Base-by-base conservation (phyloP, 2,329 filamentous ascomycete genomes). In the Trichoderma citrinoviride region DNA sequence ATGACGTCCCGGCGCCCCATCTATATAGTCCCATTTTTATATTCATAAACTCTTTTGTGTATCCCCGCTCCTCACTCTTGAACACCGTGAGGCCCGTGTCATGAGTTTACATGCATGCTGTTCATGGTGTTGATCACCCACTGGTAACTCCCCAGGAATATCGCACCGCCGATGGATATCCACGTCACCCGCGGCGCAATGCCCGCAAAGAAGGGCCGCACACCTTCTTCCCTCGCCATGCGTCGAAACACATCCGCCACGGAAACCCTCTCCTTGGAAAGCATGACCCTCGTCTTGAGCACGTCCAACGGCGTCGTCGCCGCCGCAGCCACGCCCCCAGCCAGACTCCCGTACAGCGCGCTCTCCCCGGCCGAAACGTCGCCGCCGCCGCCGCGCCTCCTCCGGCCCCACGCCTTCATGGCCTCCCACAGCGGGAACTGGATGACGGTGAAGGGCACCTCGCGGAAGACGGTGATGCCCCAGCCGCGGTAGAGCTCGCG, bases 391-490 rank as follows among this genome's bases (percentile, higher is more conserved):
- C 67, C 67, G 40, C 73, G 73, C 54, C 81, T 76, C 46, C 79
- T 71, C 49, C 83, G 77, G 6, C 87, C 82, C 84, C 86, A 91
- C 47, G 82, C 82, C 83, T 97, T 98, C 83, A 98, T 85, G 5
- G 85, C 87, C 79, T 99, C 95, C 95, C 95, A 99, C 68, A 99
- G 84, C 52, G 95, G 95, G 76, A 99, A 99, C 78, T 99, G 95
- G 68, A 99, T 90, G 10, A 97, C 89, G 3, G 96, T 98, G 73
- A 99, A 99, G 4, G 95, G 95, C 67, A 99, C 93, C 81, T 99
- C 95, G 66, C 95, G 87, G 80, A 97, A 90, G 60, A 99, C 89
- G 1, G 95, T 99, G 71, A 98, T 93, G 19, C 87, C 86, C 85
- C 93, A 97, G 1, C 96, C 95, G 41, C 95, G 85, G 77, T 99